A percentile compares a stretch with the other conserved stretches of the same genome.
Evolutionary conservation across 352 stramenopile species (phyloP).

Genomic region (Saprolegnia parasitica): DNA sequence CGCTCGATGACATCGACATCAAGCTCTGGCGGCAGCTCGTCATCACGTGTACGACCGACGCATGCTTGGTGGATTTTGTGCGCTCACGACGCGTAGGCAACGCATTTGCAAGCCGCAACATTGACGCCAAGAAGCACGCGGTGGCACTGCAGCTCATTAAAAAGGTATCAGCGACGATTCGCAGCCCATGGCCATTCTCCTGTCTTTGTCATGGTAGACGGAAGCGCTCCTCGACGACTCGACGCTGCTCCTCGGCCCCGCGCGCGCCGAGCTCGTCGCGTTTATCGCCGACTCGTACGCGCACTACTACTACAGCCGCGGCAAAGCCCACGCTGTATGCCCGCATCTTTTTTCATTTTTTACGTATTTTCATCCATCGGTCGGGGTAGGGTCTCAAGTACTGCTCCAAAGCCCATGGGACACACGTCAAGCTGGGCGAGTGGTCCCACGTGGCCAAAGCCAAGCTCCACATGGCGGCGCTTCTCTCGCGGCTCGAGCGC

Average conservation of each 20-base stretch:
- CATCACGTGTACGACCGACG: conserved; percentile 48
- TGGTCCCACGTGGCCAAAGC: conserved; percentile 88
- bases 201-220: conserved; percentile 12
- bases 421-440: conserved; percentile 64
- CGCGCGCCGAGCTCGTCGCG: conserved; percentile 66
- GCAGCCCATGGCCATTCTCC: background rate
- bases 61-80: background rate
- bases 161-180: conserved; percentile 33
- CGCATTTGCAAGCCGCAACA: conserved; percentile 78
- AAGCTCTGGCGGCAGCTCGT: conserved; percentile 89
- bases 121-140: conserved; percentile 79
- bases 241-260: conserved; percentile 45
- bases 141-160: conserved; percentile 80
- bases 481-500: conserved; percentile 70
- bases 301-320: conserved; percentile 86
- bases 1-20: conserved; percentile 47
- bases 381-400: conserved; percentile 56
- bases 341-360: background rate
- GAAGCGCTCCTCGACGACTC: conserved; percentile 73
- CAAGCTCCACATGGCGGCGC: conserved; percentile 73
- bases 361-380: no score
- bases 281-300: conserved; percentile 85
- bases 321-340: conserved; percentile 67
- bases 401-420: conserved; percentile 77
- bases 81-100: conserved; percentile 35